Evolutionary conservation across 192 early-diverging fungal genomes (phyloP).

Genomic region (Backusella psychrophila): DNA sequence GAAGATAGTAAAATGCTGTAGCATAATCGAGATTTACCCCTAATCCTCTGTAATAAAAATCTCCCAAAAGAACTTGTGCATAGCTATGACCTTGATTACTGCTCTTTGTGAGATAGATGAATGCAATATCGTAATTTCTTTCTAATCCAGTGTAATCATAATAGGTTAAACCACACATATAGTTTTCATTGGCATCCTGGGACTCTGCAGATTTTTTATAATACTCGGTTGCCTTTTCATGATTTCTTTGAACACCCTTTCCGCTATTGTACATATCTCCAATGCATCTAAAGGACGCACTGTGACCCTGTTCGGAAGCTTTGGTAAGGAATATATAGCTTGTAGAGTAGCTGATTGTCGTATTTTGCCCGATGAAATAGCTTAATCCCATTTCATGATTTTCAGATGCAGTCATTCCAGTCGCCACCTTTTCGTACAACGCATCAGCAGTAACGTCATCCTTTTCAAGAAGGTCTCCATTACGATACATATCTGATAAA

Average conservation of each 20-base stretch:
- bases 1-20: neutral
- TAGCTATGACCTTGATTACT: neutral
- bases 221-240: neutral
- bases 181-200: neutral
- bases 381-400: neutral
- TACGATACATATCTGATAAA: neutral
- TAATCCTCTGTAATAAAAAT: neutral
- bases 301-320: neutral
- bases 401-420: neutral
- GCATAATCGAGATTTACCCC: neutral
- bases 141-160: neutral
- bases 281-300: neutral
- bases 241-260: neutral
- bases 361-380: neutral
- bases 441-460: neutral
- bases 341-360: neutral
- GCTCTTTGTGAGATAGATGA: neutral
- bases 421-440: neutral
- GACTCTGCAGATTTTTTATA: neutral
- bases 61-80: neutral
- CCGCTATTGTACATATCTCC: neutral
- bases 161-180: neutral
- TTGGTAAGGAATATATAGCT: neutral
- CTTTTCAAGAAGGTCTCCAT: neutral
- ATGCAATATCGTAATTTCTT: neutral